Evolutionary conservation across 2,329 filamentous ascomycete species (phyloP).

Genomic region (Herpotrichia juniperi): DNA sequence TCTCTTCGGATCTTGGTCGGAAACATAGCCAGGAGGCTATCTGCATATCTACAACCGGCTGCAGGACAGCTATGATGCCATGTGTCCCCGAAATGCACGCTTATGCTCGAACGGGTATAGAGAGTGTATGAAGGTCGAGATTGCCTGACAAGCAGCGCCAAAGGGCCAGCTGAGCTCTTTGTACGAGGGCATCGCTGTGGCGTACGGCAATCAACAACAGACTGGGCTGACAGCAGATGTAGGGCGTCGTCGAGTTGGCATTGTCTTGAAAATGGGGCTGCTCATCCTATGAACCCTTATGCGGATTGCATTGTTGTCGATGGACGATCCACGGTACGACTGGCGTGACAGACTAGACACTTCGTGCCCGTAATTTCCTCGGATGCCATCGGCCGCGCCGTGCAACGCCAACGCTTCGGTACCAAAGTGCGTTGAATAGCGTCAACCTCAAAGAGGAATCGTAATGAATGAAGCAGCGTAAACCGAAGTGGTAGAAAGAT

Average conservation of each 20-base stretch:
- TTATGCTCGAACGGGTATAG: background rate
- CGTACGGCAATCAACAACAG: background rate
- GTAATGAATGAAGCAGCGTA: too few relatives aligned
- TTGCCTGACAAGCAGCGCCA: background rate
- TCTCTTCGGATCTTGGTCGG: conserved; percentile 28
- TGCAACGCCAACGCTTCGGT: conserved; percentile 39
- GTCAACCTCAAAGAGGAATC: background rate
- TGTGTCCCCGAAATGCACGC: conserved; percentile 1
- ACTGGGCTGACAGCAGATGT: conserved; percentile 6
- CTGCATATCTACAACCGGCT: conserved; percentile 20
- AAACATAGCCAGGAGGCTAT: conserved; percentile 25
- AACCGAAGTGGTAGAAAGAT: too few relatives aligned
- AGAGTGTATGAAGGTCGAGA: conserved; percentile 2
- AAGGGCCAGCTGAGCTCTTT: background rate
- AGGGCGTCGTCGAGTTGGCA: background rate
- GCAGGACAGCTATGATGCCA: conserved; percentile 7
- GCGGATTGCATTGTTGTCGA: conserved; percentile 6
- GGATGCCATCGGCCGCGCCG: conserved; percentile 39
- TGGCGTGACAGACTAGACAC: conserved; percentile 15
- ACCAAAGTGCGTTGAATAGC: conserved; percentile 20
- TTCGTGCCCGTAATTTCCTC: conserved; percentile 14
- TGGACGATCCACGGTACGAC: conserved; percentile 18
- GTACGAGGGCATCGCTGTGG: conserved; percentile 4
- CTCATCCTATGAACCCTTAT: background rate
- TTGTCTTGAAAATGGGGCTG: conserved; percentile 3